Evolutionary conservation across 805 yeast species (phyloP).

Genomic region (Candida piceae): DNA sequence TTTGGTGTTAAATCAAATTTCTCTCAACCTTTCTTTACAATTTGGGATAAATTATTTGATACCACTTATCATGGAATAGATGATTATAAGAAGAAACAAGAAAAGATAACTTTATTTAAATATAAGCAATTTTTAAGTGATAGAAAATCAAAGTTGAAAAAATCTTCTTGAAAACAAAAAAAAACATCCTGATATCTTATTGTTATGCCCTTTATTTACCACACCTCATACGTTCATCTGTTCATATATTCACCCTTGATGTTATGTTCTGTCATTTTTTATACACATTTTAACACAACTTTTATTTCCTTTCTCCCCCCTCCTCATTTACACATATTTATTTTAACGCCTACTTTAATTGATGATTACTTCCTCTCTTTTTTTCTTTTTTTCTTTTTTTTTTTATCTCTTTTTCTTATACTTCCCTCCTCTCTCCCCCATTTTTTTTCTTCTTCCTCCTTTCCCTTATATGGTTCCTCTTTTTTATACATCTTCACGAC

Average conservation of each 20-base stretch:
- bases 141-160: conserved; percentile 21
- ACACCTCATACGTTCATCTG: too few species aligned
- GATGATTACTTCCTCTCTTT: too few species aligned
- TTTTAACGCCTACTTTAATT: too few species aligned
- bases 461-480: neutral
- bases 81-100: conserved; percentile 60
- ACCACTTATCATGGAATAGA: conserved; percentile 70
- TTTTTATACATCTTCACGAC: neutral
- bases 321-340: too few species aligned
- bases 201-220: too few species aligned
- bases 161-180: conserved; percentile 5
- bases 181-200: too few species aligned
- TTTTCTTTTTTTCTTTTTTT: neutral
- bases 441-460: neutral
- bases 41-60: conserved; percentile 76
- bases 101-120: conserved; percentile 60
- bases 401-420: neutral
- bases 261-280: too few species aligned
- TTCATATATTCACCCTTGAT: too few species aligned
- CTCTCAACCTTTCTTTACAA: conserved; percentile 92
- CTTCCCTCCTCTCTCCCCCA: neutral
- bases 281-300: too few species aligned
- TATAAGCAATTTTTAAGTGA: conserved; percentile 52
- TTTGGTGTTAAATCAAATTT: conserved; percentile 93
- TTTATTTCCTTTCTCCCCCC: too few species aligned